Evolutionary conservation across 2,329 filamentous ascomycete genomes (phyloP).

Genomic region (Trichoderma koningii): DNA sequence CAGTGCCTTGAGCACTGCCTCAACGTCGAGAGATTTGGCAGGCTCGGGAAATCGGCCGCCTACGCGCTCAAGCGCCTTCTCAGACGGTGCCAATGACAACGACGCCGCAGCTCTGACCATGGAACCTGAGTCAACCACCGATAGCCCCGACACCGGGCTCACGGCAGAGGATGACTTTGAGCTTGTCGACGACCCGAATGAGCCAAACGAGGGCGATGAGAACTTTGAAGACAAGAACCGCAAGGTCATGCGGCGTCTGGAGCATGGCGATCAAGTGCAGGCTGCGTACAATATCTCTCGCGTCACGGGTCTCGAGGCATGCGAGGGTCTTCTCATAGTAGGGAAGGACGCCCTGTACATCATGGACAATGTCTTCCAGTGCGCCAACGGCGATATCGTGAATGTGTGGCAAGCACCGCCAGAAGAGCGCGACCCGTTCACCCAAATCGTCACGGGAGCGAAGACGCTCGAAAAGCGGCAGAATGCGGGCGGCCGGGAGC

Average conservation of each 20-base stretch:
- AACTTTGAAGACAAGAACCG: conserved; percentile 97
- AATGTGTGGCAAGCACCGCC: conserved; percentile 91
- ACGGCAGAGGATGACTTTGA: conserved; percentile 86
- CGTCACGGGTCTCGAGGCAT: conserved; percentile 89
- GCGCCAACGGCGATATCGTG: conserved; percentile 92
- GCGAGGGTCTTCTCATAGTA: conserved; percentile 89
- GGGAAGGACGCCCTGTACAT: conserved; percentile 92
- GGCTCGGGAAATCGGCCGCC: conserved; percentile 27
- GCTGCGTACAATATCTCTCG: conserved; percentile 94
- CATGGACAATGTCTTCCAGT: conserved; percentile 94
- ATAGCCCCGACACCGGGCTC: conserved; percentile 33
- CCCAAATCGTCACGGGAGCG: conserved; percentile 81
- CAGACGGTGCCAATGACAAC: conserved; percentile 31
- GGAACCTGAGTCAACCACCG: conserved; percentile 32
- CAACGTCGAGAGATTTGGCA: conserved; percentile 24
- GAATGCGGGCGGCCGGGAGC: conserved; percentile 60
- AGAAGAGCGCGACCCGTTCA: conserved; percentile 92
- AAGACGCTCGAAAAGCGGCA: conserved; percentile 63
- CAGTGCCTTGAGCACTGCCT: not conserved
- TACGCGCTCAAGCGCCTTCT: conserved; percentile 31
- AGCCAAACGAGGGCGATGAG: conserved; percentile 71
- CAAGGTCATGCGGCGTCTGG: conserved; percentile 92
- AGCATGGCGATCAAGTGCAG: conserved; percentile 88
- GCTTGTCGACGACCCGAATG: conserved; percentile 89
- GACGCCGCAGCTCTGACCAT: conserved; percentile 28